Conservation (phyloP, 768 basidiomycete genomes). For the Pleurotus sapidus region DNA sequence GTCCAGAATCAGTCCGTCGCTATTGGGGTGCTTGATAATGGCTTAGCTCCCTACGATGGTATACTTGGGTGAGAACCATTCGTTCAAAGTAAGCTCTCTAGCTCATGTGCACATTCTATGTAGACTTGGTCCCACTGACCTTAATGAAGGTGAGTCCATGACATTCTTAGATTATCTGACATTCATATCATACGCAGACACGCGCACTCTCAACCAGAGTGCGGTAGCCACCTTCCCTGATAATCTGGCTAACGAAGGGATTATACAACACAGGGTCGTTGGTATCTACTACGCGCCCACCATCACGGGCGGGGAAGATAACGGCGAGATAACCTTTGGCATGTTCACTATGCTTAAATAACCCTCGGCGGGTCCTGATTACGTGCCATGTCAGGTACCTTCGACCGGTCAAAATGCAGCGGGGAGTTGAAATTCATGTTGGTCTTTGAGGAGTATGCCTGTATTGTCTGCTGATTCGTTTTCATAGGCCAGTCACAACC, state of each 20-base stretch:
- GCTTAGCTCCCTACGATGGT: background rate
- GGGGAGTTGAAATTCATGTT: conserved; percentile 27
- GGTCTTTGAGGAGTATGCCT: too few species aligned
- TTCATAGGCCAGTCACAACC: conserved; percentile 14
- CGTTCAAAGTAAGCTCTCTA: background rate
- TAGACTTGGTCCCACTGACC: background rate
- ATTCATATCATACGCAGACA: background rate
- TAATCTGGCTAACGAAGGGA: conserved; percentile 29
- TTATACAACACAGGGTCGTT: conserved; percentile 24
- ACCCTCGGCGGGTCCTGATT: background rate
- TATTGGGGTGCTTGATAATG: background rate
- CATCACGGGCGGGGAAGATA: conserved; percentile 4
- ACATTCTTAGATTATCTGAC: background rate
- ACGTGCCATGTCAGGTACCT: background rate
- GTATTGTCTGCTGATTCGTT: background rate
- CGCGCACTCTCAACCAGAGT: conserved; percentile 7
- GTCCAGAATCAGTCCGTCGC: background rate
- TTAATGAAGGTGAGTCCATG: background rate
- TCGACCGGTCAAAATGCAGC: conserved; percentile 21
- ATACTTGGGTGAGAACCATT: background rate
- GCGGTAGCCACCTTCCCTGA: conserved; percentile 38
- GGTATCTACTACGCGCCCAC: conserved; percentile 38
- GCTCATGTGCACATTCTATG: background rate
- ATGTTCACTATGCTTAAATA: background rate
- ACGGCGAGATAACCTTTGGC: conserved; percentile 21